These are phyloP conservation scores for Solanum clarkiae DNA, from an alignment of 257 asterid genomes.

Conservation along the genomic window DNA sequence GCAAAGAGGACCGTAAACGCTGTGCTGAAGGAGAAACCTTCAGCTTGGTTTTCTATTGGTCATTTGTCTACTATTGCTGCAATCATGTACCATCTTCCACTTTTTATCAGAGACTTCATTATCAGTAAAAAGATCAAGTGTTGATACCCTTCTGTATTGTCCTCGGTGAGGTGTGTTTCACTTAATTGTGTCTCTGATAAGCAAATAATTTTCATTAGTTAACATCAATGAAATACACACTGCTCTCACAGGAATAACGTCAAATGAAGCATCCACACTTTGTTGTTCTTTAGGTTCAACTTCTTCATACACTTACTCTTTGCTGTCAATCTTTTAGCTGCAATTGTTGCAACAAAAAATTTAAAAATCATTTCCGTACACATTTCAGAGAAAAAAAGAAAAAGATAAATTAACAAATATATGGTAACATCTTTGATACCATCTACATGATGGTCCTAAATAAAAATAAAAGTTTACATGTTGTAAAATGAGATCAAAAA, in stretches of 20 bases:
- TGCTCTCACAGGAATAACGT: neutral
- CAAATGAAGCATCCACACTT: no score
- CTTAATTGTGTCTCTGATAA: neutral
- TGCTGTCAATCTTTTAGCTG: neutral
- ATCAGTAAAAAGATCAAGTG: constrained; percentile 31
- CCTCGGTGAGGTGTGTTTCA: neutral
- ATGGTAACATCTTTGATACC: no score
- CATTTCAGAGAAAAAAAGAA: no score
- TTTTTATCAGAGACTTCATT: constrained; percentile 51
- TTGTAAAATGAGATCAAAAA: no score
- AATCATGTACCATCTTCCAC: constrained; percentile 45
- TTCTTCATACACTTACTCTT: neutral
- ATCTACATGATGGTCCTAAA: no score
- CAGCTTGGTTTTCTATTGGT: constrained; percentile 67
- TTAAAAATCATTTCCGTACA: neutral
- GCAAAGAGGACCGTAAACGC: constrained; percentile 65
- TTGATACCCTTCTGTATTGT: constrained; percentile 3
- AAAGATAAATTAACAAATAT: no score
- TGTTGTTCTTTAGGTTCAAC: neutral
- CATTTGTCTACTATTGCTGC: constrained; percentile 43
- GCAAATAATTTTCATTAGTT: neutral
- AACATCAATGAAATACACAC: neutral
- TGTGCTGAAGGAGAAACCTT: constrained; percentile 59
- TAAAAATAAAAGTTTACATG: no score
- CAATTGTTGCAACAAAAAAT: neutral